A percentile compares a stretch with the other conserved stretches of the same genome.
Evolutionary conservation across 106 monocot species (phyloP).

Genomic region (Apostasia shenzhenica): DNA sequence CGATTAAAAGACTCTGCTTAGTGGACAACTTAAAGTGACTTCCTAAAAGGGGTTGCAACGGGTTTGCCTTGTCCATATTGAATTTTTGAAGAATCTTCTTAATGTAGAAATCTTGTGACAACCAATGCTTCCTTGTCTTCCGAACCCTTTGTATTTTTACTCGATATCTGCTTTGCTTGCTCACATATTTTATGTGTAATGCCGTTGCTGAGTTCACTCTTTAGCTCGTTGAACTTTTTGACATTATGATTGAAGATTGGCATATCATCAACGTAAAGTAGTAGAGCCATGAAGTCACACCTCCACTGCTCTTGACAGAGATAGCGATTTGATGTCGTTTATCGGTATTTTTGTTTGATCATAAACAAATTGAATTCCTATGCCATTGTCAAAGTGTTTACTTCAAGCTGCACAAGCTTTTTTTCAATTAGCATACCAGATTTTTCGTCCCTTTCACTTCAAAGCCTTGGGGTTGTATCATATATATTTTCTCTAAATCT

Average conservation of each 20-base stretch:
- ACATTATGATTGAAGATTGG: background rate
- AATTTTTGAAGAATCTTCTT: background rate
- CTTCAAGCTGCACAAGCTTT: background rate
- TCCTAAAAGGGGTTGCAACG: too few species aligned
- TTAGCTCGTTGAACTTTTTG: background rate
- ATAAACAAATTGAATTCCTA: background rate
- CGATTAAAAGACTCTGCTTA: background rate
- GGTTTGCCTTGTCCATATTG: background rate
- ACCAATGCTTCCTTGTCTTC: background rate
- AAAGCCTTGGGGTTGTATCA: background rate
- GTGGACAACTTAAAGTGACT: too few species aligned
- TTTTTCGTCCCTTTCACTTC: background rate
- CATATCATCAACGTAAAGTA: conserved; percentile 1
- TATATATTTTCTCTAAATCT: background rate
- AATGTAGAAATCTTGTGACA: background rate
- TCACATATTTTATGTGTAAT: conserved; percentile 3
- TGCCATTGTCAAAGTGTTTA: background rate
- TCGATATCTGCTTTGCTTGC: background rate
- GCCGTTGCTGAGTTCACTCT: background rate
- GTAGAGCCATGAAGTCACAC: background rate
- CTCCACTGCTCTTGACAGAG: background rate
- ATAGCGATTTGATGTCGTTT: background rate
- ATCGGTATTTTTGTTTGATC: background rate
- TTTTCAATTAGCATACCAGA: background rate
- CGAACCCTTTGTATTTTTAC: background rate